Evolutionary conservation across 495 filamentous ascomycete species (phyloP).

Genomic region (Podospora didyma): DNA sequence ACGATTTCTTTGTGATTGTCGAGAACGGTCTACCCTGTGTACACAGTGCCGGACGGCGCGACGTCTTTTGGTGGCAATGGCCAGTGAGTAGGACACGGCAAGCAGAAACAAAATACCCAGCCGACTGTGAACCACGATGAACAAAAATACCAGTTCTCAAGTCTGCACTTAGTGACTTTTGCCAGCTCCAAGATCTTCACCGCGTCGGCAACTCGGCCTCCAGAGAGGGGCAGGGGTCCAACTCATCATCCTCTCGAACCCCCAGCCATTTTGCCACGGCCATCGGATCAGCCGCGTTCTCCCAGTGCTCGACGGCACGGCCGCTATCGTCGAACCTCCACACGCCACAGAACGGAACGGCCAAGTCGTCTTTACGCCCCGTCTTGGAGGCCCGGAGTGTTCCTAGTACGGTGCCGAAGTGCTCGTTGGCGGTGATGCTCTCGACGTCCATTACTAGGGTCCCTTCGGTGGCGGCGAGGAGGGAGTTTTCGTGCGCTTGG

Average conservation of each 20-base stretch:
- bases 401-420: slow-evolving; percentile 24
- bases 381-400: slow-evolving; percentile 4
- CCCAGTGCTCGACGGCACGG: slow-evolving; percentile 25
- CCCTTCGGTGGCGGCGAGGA: slow-evolving; percentile 16
- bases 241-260: too few species aligned
- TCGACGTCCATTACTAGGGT: slow-evolving; percentile 25
- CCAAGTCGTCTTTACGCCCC: slow-evolving; percentile 6
- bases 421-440: slow-evolving; percentile 7
- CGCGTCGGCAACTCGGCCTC: too few species aligned
- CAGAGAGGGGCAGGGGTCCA: too few species aligned
- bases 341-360: slow-evolving; percentile 23
- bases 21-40: too few species aligned
- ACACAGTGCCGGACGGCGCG: too few species aligned
- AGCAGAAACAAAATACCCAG: too few species aligned
- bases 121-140: too few species aligned
- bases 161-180: too few species aligned
- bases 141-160: too few species aligned
- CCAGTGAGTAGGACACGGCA: not conserved
- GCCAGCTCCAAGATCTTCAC: too few species aligned
- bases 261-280: slow-evolving; percentile 11
- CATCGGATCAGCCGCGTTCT: slow-evolving; percentile 13
- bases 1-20: too few species aligned
- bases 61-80: not conserved
- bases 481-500: slow-evolving; percentile 21
- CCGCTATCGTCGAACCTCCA: slow-evolving; percentile 23